Conservation (phyloP, 2,329 filamentous ascomycete genomes). For the Sarocladium kiliense region DNA sequence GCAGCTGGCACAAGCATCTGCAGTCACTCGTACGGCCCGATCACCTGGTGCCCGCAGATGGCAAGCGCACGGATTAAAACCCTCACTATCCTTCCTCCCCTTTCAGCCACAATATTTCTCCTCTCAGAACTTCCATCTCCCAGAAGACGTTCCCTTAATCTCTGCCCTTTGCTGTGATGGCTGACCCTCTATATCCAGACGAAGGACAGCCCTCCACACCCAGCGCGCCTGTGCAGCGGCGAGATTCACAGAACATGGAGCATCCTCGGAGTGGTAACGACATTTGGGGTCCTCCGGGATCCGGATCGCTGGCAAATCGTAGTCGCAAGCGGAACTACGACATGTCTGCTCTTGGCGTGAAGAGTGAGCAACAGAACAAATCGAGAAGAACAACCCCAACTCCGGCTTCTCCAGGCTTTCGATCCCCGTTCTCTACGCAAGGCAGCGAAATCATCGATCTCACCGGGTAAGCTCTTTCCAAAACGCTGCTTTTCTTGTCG, state of each 20-base stretch:
- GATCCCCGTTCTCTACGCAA: constrained; percentile 4
- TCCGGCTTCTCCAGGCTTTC: background rate
- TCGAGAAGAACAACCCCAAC: constrained; percentile 24
- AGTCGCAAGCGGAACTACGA: constrained; percentile 24
- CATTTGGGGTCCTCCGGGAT: background rate
- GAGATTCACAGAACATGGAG: background rate
- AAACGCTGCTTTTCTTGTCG: no score
- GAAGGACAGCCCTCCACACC: background rate
- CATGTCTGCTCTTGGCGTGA: constrained; percentile 13
- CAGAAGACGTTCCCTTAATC: no score
- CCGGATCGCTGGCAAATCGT: background rate
- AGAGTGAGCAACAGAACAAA: constrained; percentile 20
- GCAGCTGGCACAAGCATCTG: constrained; percentile 3
- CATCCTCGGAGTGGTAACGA: background rate
- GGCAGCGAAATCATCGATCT: constrained; percentile 33
- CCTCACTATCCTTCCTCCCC: background rate
- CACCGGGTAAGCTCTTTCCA: constrained; percentile 28
- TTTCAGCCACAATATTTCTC: no score
- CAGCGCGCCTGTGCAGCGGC: background rate
- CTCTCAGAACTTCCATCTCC: no score
- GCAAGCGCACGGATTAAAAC: background rate
- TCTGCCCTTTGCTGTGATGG: background rate
- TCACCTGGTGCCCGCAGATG: background rate
- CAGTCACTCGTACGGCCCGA: background rate
- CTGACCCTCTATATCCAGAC: background rate